Percentiles rank a stretch among this genome's conserved stretches.
phyloP scores from a whole-genome alignment of 2,329 filamentous ascomycete genomes.

The Colletotrichum somersetense region DNA sequence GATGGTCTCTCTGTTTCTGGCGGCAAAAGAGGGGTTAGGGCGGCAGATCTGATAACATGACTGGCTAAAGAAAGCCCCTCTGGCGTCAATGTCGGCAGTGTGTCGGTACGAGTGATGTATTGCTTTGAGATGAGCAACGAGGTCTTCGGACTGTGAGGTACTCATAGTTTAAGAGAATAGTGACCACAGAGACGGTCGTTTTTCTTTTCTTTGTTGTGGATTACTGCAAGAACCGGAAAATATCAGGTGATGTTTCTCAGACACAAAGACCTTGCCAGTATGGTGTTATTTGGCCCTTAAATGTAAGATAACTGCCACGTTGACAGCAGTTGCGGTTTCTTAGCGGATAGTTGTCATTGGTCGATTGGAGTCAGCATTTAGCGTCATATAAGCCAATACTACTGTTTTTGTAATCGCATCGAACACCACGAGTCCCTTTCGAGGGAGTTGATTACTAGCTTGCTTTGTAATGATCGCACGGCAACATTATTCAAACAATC shows the following conservation, averaged over 20 bases:
- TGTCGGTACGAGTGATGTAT: constrained; percentile 29
- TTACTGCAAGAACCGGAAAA: not conserved
- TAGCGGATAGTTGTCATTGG: not conserved
- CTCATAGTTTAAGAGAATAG: not conserved
- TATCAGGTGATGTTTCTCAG: too few species aligned
- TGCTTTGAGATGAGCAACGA: constrained; percentile 9
- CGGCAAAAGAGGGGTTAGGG: constrained; percentile 44
- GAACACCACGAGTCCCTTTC: not conserved
- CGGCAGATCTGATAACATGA: constrained; percentile 45
- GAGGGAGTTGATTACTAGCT: not conserved
- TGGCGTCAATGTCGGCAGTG: constrained; percentile 21
- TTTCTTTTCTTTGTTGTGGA: not conserved
- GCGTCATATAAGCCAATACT: not conserved
- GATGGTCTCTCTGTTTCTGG: constrained; percentile 44
- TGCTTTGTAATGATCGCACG: not conserved
- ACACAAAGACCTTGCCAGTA: not conserved
- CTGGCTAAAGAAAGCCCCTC: constrained; percentile 20
- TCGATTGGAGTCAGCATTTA: constrained; percentile 19
- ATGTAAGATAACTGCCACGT: too few species aligned
- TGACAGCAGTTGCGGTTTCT: not conserved
- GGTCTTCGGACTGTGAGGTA: not conserved
- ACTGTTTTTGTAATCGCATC: not conserved
- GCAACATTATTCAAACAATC: too few species aligned
- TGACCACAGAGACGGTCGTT: not conserved
- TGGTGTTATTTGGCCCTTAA: too few species aligned